Conservation (phyloP, 257 asterid species). For the Primulina eburnea region DNA sequence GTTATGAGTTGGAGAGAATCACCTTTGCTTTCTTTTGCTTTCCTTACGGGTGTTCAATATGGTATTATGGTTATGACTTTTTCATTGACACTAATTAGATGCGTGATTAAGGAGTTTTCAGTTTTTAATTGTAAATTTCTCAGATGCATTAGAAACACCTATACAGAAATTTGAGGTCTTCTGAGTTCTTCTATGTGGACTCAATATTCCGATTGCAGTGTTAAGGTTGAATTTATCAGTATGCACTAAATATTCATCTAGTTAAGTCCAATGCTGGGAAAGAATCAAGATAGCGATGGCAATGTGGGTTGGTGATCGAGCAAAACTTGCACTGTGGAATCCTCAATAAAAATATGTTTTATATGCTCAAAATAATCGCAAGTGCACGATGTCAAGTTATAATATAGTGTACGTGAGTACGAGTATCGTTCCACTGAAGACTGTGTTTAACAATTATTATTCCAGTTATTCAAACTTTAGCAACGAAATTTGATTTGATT, state of each 20-base stretch:
- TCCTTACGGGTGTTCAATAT: background rate
- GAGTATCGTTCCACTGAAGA: too few relatives aligned
- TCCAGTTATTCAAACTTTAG: too few relatives aligned
- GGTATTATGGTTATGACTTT: background rate
- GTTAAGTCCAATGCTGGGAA: background rate
- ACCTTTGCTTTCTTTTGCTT: background rate
- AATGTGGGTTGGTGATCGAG: too few relatives aligned
- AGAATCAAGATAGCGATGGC: too few relatives aligned
- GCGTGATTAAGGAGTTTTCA: background rate
- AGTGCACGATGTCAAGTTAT: too few relatives aligned
- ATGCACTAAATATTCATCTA: too few relatives aligned
- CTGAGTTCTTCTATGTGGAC: background rate
- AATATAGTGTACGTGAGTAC: too few relatives aligned
- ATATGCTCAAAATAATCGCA: too few relatives aligned
- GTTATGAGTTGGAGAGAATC: background rate
- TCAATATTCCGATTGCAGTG: background rate
- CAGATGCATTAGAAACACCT: background rate
- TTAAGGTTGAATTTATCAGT: background rate
- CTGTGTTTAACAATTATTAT: too few relatives aligned
- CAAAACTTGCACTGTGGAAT: too few relatives aligned
- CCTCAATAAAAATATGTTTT: too few relatives aligned
- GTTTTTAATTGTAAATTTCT: background rate
- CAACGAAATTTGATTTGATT: too few relatives aligned
- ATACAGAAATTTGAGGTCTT: background rate
- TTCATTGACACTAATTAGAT: background rate